Conservation (phyloP, 257 asterid species). For the Solanum sitiens region DNA sequence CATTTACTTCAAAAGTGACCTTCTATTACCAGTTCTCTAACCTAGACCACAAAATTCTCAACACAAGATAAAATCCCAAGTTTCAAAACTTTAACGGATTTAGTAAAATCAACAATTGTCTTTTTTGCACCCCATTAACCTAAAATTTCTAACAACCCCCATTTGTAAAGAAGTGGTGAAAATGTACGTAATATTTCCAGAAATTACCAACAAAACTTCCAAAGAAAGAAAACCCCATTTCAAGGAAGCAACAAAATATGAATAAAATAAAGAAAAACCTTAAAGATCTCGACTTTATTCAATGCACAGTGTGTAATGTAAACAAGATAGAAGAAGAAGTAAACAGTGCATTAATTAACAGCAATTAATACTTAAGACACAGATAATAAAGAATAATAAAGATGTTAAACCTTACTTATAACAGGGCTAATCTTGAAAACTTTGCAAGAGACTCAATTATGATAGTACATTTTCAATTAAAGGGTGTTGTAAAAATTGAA, state of each 20-base stretch:
- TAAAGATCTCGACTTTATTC: conserved; percentile 14
- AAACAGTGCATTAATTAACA: conserved; percentile 20
- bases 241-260: not conserved
- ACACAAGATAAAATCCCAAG: not conserved
- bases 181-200: not conserved
- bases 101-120: not conserved
- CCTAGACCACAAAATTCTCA: conserved; percentile 1
- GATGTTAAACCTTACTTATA: conserved; percentile 15
- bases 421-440: conserved; percentile 40
- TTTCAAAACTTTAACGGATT: not conserved
- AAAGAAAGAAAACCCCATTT: conserved; percentile 19
- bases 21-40: not conserved
- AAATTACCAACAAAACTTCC: conserved; percentile 19
- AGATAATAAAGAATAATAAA: conserved; percentile 20
- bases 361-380: conserved; percentile 1
- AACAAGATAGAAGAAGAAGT: conserved; percentile 5
- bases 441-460: not conserved
- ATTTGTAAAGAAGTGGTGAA: not conserved
- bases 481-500: conserved; percentile 4
- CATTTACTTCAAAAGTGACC: not conserved
- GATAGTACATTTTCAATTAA: conserved; percentile 8
- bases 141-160: conserved; percentile 12
- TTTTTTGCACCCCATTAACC: not conserved
- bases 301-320: conserved; percentile 26
- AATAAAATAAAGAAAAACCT: conserved; percentile 1